Conservation (phyloP, 257 asterid genomes). For the Nicotiana otophora region DNA sequence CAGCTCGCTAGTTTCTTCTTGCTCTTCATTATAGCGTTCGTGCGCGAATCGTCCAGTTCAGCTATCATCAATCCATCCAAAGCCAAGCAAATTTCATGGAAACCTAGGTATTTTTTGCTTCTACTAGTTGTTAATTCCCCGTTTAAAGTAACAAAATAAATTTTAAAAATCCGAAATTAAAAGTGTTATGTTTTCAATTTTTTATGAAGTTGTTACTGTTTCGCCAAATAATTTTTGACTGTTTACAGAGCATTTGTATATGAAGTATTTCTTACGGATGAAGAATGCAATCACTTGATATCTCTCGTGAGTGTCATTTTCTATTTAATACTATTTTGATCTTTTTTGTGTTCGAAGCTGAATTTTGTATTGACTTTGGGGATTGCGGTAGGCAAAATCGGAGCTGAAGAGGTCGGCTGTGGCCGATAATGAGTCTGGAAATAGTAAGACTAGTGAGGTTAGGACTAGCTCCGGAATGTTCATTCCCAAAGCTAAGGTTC, state of each 20-base stretch:
- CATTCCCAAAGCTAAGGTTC: slow-evolving; percentile 70
- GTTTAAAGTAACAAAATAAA: not conserved
- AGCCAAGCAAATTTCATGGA: slow-evolving; percentile 77
- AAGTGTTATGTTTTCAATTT: not conserved
- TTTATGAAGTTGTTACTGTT: not conserved
- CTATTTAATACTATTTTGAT: not conserved
- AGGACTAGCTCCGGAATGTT: slow-evolving; percentile 99
- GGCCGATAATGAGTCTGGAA: slow-evolving; percentile 80
- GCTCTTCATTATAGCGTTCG: slow-evolving; percentile 44
- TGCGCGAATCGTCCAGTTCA: slow-evolving; percentile 36
- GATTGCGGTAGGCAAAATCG: slow-evolving; percentile 56
- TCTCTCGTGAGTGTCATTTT: slow-evolving; percentile 53
- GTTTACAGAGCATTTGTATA: slow-evolving; percentile 73
- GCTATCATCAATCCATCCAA: slow-evolving; percentile 80
- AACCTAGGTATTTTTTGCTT: slow-evolving; percentile 56
- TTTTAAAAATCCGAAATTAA: not conserved
- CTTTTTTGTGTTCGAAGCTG: not conserved
- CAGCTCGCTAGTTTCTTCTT: slow-evolving; percentile 27
- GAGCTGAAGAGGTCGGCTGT: slow-evolving; percentile 92
- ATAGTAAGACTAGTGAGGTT: slow-evolving; percentile 67
- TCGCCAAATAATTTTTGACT: not conserved
- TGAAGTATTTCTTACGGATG: slow-evolving; percentile 80
- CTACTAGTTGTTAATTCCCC: not conserved
- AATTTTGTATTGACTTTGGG: not conserved
- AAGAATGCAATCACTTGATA: slow-evolving; percentile 83